Percentiles rank a stretch among this genome's conserved stretches.
These are phyloP conservation scores for Reticulascus tulasneorum DNA, from an alignment of 2,329 filamentous ascomycete species.

Conservation along the genomic window DNA sequence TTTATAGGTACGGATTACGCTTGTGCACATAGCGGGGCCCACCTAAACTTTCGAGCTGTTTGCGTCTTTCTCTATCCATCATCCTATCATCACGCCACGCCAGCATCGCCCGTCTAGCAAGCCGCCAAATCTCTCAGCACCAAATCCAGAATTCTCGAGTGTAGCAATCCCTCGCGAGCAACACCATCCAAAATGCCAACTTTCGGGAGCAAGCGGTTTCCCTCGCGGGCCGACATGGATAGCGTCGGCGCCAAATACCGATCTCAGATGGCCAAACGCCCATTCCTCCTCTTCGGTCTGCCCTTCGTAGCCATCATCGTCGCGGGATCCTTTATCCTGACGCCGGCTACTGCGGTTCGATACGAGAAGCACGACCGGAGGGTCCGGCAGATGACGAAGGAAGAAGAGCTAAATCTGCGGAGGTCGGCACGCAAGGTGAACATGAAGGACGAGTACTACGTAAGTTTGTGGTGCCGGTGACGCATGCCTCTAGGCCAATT, in stretches of 20 bases:
- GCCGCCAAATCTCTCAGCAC: no score
- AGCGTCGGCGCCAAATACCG: slow-evolving; percentile 76
- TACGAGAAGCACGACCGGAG: slow-evolving; percentile 93
- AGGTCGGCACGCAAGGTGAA: slow-evolving; percentile 67
- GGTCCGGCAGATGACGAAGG: slow-evolving; percentile 77
- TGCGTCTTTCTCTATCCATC: no score
- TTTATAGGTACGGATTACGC: no score
- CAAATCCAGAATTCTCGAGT: no score
- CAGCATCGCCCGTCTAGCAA: no score
- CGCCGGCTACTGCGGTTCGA: slow-evolving; percentile 85
- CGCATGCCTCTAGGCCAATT: neutral
- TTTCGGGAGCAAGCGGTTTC: slow-evolving; percentile 70
- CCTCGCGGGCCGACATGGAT: slow-evolving; percentile 60
- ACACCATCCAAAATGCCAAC: slow-evolving; percentile 45
- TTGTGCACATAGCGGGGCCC: no score
- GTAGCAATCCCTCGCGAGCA: neutral
- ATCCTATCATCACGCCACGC: no score
- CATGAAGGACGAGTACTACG: slow-evolving; percentile 84
- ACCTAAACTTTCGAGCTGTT: no score
- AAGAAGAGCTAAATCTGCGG: slow-evolving; percentile 81
- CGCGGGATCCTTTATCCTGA: slow-evolving; percentile 88
- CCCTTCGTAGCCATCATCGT: slow-evolving; percentile 90
- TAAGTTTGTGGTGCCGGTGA: no score
- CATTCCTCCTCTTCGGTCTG: slow-evolving; percentile 89
- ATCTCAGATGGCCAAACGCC: slow-evolving; percentile 67